Evolutionary conservation across 2,329 filamentous ascomycete genomes (phyloP), one percentile per base, ranked within the genome.

Genomic region (Colletotrichum sansevieriae): DNA sequence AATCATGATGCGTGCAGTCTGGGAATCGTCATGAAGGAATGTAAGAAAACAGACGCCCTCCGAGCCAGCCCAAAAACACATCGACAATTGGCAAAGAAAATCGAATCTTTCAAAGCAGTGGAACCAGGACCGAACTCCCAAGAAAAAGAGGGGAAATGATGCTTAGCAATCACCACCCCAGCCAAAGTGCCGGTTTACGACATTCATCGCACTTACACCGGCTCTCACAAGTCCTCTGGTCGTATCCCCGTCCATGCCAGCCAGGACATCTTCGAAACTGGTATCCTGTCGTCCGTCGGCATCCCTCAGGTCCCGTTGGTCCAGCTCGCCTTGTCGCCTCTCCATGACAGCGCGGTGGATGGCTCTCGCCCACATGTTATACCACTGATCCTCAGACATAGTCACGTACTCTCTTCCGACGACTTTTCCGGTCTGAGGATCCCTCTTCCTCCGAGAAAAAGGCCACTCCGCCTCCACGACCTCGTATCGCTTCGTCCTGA

Each of bases 401-500:
- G 80, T 83, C 57, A 86, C 84, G 73, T 88, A 92, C 25, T 79
- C 76, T 3, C 73, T 33, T 20, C 78, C 81, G 12, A 75, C 56
- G 2, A 68, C 57, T 15, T 56, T 39, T 37, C 58, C 62, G 12
- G 66, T 66, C 22, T 56, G 62, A n/a, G 63, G 66, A 18, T 70
- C 61, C 20, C 63, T 33, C 22, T 22, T 41, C 6, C 62, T 61
- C 4, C 76, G 73, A 3, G 85, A 87, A 72, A 85, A 90, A 1
- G 81, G 77, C 90, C 90, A 94, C 39, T 90, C 83, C 0, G 86
- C 85, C 22, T 83, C 81, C 3, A 88, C 84, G 2, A 92, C 89
- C 71, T 90, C 85, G 80, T 90, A 94, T 56, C 87, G 83, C 75
- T 87, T 88, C 1, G 92, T 94, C 18, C 85, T 79, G 75, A 93